Conservation (phyloP, 176 grass and related monocot genomes). For the Avena atlantica region DNA sequence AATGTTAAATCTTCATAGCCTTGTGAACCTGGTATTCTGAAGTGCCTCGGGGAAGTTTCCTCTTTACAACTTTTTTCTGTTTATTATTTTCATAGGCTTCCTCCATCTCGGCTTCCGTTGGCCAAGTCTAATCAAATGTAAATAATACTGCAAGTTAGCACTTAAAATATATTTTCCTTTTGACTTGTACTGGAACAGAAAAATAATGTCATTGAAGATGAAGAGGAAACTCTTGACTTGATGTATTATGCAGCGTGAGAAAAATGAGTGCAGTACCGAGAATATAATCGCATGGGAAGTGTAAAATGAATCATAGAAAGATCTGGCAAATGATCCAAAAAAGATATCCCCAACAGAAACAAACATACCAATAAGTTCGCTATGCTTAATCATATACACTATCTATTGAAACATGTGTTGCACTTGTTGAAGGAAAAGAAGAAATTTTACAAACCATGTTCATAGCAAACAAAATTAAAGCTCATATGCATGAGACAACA, state of each 20-base stretch:
- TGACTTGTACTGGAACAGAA: not conserved
- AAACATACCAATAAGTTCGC: not conserved
- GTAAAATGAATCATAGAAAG: not conserved
- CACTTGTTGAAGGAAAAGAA: not conserved
- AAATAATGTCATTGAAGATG: conserved; percentile 1
- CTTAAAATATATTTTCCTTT: conserved; percentile 23
- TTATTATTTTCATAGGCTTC: conserved; percentile 55
- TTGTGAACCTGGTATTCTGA: conserved; percentile 91
- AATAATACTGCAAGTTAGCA: conserved; percentile 36
- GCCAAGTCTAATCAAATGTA: conserved; percentile 87
- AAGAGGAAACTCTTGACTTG: not conserved
- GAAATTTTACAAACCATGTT: not conserved
- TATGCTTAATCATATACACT: not conserved
- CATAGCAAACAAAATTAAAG: conserved; percentile 29
- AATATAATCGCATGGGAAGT: conserved; percentile 20
- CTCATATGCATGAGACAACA: conserved; percentile 18
- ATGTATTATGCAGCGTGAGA: not conserved
- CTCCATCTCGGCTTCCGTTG: conserved; percentile 53
- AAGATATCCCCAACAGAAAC: not conserved
- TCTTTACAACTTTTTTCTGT: conserved; percentile 67
- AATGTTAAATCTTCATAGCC: conserved; percentile 12
- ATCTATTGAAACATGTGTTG: not conserved
- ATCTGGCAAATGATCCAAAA: not conserved
- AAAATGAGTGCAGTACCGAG: conserved; percentile 1
- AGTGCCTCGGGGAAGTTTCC: conserved; percentile 85